These are phyloP conservation scores for Talaromyces sp. DNA, from an alignment of 2,329 filamentous ascomycete genomes.

Conservation along the genomic window DNA sequence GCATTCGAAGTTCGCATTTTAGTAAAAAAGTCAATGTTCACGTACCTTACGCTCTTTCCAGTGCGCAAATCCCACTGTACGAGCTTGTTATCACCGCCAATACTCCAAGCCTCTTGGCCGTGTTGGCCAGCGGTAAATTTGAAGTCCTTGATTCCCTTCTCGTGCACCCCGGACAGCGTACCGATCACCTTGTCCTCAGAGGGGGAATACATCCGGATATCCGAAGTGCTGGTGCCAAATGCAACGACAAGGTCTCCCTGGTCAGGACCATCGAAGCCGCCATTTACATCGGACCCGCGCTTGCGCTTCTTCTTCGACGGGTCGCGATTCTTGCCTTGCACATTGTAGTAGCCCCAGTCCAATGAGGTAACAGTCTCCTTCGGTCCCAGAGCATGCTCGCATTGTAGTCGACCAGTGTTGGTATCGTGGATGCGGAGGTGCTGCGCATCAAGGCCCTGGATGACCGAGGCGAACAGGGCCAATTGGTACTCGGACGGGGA, in stretches of 20 bases:
- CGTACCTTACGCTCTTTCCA: conserved; percentile 48
- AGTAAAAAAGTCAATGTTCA: neutral
- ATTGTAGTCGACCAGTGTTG: conserved; percentile 52
- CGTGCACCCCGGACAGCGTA: conserved; percentile 49
- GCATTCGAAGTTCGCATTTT: conserved; percentile 5
- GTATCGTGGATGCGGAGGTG: conserved; percentile 57
- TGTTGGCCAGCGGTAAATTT: conserved; percentile 49
- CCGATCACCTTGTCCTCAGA: conserved; percentile 51
- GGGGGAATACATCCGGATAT: conserved; percentile 55
- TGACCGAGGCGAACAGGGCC: conserved; percentile 56
- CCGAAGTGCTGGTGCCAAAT: conserved; percentile 52
- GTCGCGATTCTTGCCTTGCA: conserved; percentile 38
- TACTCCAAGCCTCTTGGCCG: conserved; percentile 54
- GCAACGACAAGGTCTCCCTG: conserved; percentile 51
- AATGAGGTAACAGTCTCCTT: conserved; percentile 53
- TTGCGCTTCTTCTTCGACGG: conserved; percentile 56
- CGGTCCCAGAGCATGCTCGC: conserved; percentile 52
- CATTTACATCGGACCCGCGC: conserved; percentile 48
- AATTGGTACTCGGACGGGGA: conserved; percentile 55
- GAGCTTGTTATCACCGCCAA: conserved; percentile 56
- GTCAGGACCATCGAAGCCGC: conserved; percentile 33
- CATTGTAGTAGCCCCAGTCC: conserved; percentile 53
- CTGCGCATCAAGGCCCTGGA: conserved; percentile 56
- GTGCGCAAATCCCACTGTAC: conserved; percentile 56
- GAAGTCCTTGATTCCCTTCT: conserved; percentile 53